These are phyloP conservation scores for Moringa oleifera DNA, from an alignment of 345 rosid genomes.

Conservation along the genomic window DNA sequence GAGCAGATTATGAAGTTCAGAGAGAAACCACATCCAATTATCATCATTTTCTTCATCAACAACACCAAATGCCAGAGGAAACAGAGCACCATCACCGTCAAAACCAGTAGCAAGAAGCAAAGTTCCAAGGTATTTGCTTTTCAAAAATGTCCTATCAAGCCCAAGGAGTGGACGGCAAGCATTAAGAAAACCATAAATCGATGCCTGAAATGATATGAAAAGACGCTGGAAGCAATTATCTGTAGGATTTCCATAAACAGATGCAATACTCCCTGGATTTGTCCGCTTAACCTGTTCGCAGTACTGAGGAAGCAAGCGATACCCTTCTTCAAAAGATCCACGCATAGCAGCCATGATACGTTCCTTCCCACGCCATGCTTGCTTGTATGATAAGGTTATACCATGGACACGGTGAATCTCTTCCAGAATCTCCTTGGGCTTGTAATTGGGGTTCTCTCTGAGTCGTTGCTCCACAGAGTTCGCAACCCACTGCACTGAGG, in stretches of 20 bases:
- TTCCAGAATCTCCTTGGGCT: slow-evolving; percentile 95
- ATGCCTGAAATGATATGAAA: slow-evolving; percentile 96
- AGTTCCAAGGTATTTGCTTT: slow-evolving; percentile 93
- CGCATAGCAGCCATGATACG: slow-evolving; percentile 97
- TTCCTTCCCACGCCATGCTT: slow-evolving; percentile 99
- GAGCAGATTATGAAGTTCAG: slow-evolving; percentile 87
- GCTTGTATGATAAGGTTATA: slow-evolving; percentile 90
- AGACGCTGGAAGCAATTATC: slow-evolving; percentile 93
- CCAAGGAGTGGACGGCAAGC: slow-evolving; percentile 97
- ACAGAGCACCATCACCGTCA: slow-evolving; percentile 92
- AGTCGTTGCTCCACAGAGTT: slow-evolving; percentile 88
- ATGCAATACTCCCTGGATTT: slow-evolving; percentile 87
- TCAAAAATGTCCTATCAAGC: slow-evolving; percentile 74
- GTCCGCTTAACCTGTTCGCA: slow-evolving; percentile 90
- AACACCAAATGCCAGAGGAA: slow-evolving; percentile 93
- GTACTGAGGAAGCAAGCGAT: slow-evolving; percentile 87
- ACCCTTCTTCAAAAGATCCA: slow-evolving; percentile 98
- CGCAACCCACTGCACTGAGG: slow-evolving; percentile 99
- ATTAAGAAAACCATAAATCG: slow-evolving; percentile 89
- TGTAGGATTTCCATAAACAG: slow-evolving; percentile 67
- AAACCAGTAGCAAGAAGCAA: slow-evolving; percentile 93
- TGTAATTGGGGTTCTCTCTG: slow-evolving; percentile 87
- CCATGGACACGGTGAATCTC: slow-evolving; percentile 96
- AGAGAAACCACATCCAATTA: slow-evolving; percentile 99
- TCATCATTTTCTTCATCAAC: slow-evolving; percentile 96